Percentiles rank a stretch among this genome's conserved stretches.
Evolutionary conservation across 1,284 basidiomycete genomes (phyloP).

Genomic region (Pseudozyma sp.): DNA sequence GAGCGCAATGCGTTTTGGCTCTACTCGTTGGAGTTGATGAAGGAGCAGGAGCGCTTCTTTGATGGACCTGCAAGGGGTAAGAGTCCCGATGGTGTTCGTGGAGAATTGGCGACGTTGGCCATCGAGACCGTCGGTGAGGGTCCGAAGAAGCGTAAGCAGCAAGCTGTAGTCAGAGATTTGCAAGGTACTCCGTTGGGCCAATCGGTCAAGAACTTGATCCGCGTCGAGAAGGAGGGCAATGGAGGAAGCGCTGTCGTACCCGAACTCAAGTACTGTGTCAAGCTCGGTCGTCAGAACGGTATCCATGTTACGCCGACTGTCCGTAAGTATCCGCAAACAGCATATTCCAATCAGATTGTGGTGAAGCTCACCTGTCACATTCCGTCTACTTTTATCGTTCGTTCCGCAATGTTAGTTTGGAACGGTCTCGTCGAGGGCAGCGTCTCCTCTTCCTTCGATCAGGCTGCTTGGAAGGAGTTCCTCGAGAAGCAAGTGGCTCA

Average conservation of each 20-base stretch:
- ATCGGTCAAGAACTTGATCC: slow-evolving; percentile 76
- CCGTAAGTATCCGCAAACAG: slow-evolving; percentile 25
- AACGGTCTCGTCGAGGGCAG: slow-evolving; percentile 80
- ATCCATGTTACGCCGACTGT: slow-evolving; percentile 92
- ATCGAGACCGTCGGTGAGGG: slow-evolving; percentile 72
- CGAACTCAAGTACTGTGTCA: slow-evolving; percentile 84
- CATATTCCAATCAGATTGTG: no score
- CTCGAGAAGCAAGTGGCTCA: slow-evolving; percentile 75
- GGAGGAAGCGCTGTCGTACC: slow-evolving; percentile 82
- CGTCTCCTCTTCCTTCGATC: slow-evolving; percentile 84
- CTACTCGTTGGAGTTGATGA: slow-evolving; percentile 76
- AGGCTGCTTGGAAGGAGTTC: slow-evolving; percentile 86
- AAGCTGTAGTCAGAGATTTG: slow-evolving; percentile 70
- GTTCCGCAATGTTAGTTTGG: slow-evolving; percentile 30
- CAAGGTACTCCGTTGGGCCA: slow-evolving; percentile 64
- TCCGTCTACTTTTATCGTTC: neutral
- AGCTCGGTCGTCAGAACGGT: slow-evolving; percentile 88
- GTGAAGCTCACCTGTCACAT: no score
- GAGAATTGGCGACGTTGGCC: slow-evolving; percentile 76
- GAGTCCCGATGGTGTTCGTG: slow-evolving; percentile 80
- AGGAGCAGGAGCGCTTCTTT: slow-evolving; percentile 80
- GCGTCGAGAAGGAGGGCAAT: slow-evolving; percentile 77
- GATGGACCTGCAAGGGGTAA: slow-evolving; percentile 80
- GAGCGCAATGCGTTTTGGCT: slow-evolving; percentile 56
- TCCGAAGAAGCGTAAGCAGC: slow-evolving; percentile 66